Evolutionary conservation across 179 eudicot species (phyloP), one percentile per base, ranked within the genome.

Genomic region (Drosera spatulata): DNA sequence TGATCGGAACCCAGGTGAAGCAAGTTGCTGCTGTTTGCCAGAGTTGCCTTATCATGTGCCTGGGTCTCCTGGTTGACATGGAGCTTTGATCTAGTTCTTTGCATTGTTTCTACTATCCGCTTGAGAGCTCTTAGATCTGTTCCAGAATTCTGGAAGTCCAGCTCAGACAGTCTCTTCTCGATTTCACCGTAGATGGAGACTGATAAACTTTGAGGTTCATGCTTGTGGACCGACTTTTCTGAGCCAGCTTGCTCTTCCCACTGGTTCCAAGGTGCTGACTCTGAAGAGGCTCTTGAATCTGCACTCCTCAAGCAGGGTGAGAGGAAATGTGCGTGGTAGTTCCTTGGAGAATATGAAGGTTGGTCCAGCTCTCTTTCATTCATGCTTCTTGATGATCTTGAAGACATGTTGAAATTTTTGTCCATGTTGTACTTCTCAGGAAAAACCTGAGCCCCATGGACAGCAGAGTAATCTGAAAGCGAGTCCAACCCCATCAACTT

Each of bases 111-210:
- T 47, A 77, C 75, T 61, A 73, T 70, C 63, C 70, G 78, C 53
- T 73, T 77, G n/a, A 77, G 71, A 55, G 78, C 81, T 71, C 81
- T 73, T 47, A 77, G 78, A 70, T 77, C 81, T 46, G 70, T 73
- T 15, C 78, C 73, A 4, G 81, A 77, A 59, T 53, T 77, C 5
- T 61, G 61, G 57, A 73, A 77, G 59, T 77, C 75, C 55, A 73
- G 62, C 39, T 73, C 78, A 12, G 69, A 67, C 59, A 73, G 47
- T 50, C 72, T 77, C 63, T 70, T 70, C 58, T 77, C 78, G 41
- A 77, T 73, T 39, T 71, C 75, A 49, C 67, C 74, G 47, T 70
- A 77, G 10, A 77, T 62, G 6, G 75, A 70, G 45, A 61, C 65
- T 53, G 77, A 65, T 49, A 59, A 65, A 38, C 59, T 64, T 13